Conservation (phyloP, 768 basidiomycete genomes). For the Calocybe gangraenosa region DNA sequence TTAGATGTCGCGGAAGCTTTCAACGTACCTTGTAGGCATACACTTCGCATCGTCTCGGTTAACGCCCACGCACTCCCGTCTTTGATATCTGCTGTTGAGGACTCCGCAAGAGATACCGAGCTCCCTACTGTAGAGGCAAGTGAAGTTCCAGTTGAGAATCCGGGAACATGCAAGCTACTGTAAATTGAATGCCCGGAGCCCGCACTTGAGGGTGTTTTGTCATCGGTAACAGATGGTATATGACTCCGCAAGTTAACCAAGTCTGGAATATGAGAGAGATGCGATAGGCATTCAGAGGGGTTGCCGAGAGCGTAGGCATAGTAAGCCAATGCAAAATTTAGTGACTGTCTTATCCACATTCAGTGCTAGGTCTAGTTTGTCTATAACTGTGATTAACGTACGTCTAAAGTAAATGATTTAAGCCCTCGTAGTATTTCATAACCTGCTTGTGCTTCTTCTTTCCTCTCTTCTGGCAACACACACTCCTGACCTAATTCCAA, state of each 20-base stretch:
- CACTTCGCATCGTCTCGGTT: constrained; percentile 68
- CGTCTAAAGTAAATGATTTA: constrained; percentile 50
- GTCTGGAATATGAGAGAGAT: constrained; percentile 53
- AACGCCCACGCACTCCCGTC: constrained; percentile 74
- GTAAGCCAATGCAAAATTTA: constrained; percentile 69
- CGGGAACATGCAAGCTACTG: constrained; percentile 29
- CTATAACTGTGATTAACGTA: constrained; percentile 30
- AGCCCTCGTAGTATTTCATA: constrained; percentile 53
- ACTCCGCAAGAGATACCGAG: constrained; percentile 36
- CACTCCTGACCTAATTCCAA: constrained; percentile 56
- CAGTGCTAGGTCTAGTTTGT: not conserved
- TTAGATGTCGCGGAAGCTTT: constrained; percentile 2
- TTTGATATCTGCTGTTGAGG: constrained; percentile 48
- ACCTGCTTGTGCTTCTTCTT: constrained; percentile 52
- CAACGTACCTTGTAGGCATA: constrained; percentile 70
- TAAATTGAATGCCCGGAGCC: constrained; percentile 15
- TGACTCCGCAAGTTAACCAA: constrained; percentile 51
- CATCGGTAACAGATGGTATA: constrained; percentile 36
- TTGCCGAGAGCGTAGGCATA: constrained; percentile 75
- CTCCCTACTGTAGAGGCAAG: constrained; percentile 49
- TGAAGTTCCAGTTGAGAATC: constrained; percentile 31
- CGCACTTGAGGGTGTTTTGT: constrained; percentile 35
- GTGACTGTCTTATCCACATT: constrained; percentile 40
- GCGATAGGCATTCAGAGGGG: constrained; percentile 57
- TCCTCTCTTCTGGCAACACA: constrained; percentile 46